Conservation (phyloP, 345 rosid species). For the Aegle marmelos region DNA sequence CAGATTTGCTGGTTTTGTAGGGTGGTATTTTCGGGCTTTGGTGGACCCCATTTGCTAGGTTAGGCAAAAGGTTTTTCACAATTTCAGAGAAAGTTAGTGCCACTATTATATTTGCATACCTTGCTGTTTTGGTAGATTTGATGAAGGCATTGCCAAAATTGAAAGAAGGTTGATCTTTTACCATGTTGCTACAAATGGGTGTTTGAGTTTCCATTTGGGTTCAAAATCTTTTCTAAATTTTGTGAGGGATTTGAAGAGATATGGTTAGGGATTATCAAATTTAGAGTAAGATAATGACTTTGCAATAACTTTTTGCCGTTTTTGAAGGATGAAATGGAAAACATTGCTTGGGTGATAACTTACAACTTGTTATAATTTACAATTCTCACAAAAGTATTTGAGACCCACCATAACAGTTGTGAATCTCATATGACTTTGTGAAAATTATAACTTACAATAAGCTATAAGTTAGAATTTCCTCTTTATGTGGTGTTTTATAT, state of each 20-base stretch:
- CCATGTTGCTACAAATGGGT: background rate
- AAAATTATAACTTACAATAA: too few species aligned
- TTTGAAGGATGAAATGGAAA: background rate
- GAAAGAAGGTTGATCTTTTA: background rate
- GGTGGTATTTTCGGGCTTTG: background rate
- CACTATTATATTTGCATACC: background rate
- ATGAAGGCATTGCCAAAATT: background rate
- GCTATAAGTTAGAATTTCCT: too few species aligned
- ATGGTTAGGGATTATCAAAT: background rate
- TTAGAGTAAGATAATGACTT: background rate
- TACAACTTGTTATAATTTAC: too few species aligned
- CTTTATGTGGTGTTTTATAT: too few species aligned
- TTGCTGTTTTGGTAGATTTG: background rate
- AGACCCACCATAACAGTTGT: too few species aligned
- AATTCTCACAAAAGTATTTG: too few species aligned
- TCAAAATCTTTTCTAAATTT: background rate
- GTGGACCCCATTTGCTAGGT: background rate
- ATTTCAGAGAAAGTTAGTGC: constrained; percentile 6
- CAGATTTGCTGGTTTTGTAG: background rate
- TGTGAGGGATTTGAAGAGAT: background rate
- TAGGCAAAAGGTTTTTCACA: constrained; percentile 18
- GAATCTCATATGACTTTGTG: too few species aligned
- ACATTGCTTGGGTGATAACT: background rate
- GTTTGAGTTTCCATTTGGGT: background rate
- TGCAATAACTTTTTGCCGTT: too few species aligned